Conservation (phyloP, 2,329 filamentous ascomycete genomes). For the Pseudonectria buxi region DNA sequence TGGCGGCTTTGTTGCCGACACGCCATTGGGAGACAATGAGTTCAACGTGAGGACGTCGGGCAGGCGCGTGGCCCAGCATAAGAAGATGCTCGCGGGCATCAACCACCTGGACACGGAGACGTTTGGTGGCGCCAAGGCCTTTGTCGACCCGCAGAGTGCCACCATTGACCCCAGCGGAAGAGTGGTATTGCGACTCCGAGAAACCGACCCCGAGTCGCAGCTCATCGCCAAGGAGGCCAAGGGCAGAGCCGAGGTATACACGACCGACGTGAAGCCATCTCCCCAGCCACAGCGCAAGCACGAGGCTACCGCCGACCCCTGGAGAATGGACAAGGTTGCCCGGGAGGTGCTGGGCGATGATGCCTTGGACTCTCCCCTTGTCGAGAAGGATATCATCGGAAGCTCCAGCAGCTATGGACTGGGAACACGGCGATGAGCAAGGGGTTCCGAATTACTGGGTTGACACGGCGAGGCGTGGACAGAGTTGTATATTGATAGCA, state of each 20-base stretch:
- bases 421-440: slow-evolving; percentile 14
- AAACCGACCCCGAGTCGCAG: slow-evolving; percentile 31
- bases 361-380: slow-evolving; percentile 9
- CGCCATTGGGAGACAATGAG: slow-evolving; percentile 34
- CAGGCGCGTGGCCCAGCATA: slow-evolving; percentile 11
- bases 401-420: slow-evolving; percentile 35
- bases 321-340: slow-evolving; percentile 18
- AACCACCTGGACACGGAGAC: slow-evolving; percentile 39
- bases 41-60: slow-evolving; percentile 31
- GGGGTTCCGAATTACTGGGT: slow-evolving; percentile 1
- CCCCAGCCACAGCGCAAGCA: slow-evolving; percentile 4
- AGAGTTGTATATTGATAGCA: slow-evolving; percentile 19
- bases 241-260: slow-evolving; percentile 29
- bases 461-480: slow-evolving; percentile 3
- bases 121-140: slow-evolving; percentile 49
- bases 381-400: slow-evolving; percentile 51
- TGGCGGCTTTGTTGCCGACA: slow-evolving; percentile 45
- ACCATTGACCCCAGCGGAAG: slow-evolving; percentile 44
- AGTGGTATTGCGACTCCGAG: slow-evolving; percentile 38
- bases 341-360: slow-evolving; percentile 22
- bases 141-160: slow-evolving; percentile 38
- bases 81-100: slow-evolving; percentile 28
- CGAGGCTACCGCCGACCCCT: slow-evolving; percentile 8
- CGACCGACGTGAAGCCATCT: slow-evolving; percentile 17
- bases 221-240: slow-evolving; percentile 41